phyloP scores from a whole-genome alignment of 176 grass and related monocot species.

The Oryza australiensis region DNA sequence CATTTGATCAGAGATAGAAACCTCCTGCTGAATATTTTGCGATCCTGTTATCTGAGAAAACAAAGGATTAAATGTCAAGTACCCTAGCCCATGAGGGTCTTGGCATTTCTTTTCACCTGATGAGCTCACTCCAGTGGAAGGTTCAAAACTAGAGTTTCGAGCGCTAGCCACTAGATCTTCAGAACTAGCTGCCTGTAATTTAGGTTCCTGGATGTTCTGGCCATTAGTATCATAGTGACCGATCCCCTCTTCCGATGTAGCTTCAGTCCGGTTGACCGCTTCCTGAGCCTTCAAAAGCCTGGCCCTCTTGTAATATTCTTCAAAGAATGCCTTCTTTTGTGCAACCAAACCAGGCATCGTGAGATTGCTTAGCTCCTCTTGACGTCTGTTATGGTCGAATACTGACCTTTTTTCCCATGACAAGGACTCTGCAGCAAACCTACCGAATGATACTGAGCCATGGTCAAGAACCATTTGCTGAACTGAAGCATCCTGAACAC shows the following conservation, averaged over 20 bases:
- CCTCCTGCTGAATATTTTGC: conserved; percentile 36
- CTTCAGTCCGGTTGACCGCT: conserved; percentile 21
- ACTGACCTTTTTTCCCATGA: conserved; percentile 84
- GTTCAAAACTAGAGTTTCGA: conserved; percentile 28
- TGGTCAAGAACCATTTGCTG: conserved; percentile 71
- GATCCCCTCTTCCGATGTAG: conserved; percentile 18
- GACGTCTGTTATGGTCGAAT: conserved; percentile 59
- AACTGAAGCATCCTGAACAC: conserved; percentile 46
- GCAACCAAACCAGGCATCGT: conserved; percentile 74
- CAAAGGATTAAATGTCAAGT: conserved; percentile 58
- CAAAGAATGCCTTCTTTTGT: conserved; percentile 85
- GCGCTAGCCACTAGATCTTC: conserved; percentile 30
- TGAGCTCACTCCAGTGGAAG: conserved; percentile 26
- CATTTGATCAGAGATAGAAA: conserved; percentile 32
- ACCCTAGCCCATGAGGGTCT: conserved; percentile 24
- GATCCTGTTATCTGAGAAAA: conserved; percentile 32
- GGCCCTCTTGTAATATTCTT: conserved; percentile 79
- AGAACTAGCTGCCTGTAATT: neutral
- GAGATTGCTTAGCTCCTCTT: conserved; percentile 76
- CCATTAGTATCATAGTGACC: neutral
- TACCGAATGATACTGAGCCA: conserved; percentile 81
- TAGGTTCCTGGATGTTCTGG: conserved; percentile 4
- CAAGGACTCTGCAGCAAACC: conserved; percentile 62
- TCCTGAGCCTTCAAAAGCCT: conserved; percentile 52
- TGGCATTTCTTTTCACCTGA: conserved; percentile 36